Base-by-base conservation (phyloP, 1,284 basidiomycete species). In the Pyrrhoderma lamaoense region DNA sequence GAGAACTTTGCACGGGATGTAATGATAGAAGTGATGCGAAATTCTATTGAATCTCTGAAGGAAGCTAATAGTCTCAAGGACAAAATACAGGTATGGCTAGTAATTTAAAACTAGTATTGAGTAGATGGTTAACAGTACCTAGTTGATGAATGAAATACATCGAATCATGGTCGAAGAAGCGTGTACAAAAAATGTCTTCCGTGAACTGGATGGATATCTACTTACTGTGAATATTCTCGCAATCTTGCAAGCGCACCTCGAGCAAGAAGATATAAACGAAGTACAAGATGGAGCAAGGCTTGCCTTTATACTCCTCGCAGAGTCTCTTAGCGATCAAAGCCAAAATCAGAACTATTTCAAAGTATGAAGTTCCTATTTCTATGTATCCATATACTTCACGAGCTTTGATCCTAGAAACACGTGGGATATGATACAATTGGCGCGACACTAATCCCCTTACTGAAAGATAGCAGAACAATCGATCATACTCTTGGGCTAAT, bases 131-230 rank as follows among this genome's bases (percentile, higher is more conserved):
- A 5, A 11, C 5, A 5, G 27, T 11, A 5, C 11, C 27, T 38
- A 87, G 85, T 70, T 77, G 21, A 65, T 87, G 49, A 67, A 67
- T 16, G 81, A 84, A 57, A 79, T 87, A 39, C 74, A 77, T 50
- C 70, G 75, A 27, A 75, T 81, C 16, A 71, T 86, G 69, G 64
- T 71, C 13, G 75, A 82, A 61, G 78, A 83, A 56, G 61, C 71
- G 7, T 69, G 66, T 49, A 85, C 85, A 8, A 85, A 82, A 63
- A 80, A 84, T 51, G 79, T 83, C 7, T 90, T 90, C 64, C 73
- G 85, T 7, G 84, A 88, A 60, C 70, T 85, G 61, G 88, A 90
- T 57, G 88, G 88, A 0, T 89, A 89, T 60, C 68, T 89, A 19
- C 74, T 80, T 14, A 67, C 88, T 39, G 79, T 88, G 67, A 85